These are phyloP conservation scores for Cercospora sp. DNA, from an alignment of 2,329 filamentous ascomycete species.

Conservation along the genomic window DNA sequence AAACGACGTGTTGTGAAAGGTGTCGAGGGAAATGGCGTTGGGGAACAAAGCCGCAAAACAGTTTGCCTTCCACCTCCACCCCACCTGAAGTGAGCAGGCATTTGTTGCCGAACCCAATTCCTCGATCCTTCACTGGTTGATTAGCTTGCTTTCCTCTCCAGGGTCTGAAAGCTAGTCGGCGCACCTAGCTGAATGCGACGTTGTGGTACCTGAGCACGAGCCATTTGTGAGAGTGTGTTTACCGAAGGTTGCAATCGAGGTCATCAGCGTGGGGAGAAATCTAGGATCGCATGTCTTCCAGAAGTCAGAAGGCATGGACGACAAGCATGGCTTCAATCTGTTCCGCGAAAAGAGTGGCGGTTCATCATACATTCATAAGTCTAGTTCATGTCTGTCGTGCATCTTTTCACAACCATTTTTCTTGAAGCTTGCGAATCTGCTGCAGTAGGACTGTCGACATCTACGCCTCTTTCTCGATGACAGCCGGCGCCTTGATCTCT, in stretches of 20 bases:
- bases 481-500: slow-evolving; percentile 63
- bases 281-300: slow-evolving; percentile 1
- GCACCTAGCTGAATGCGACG: slow-evolving; percentile 8
- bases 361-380: slow-evolving; percentile 4
- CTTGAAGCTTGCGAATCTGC: background rate
- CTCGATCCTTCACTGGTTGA: slow-evolving; percentile 6
- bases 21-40: slow-evolving; percentile 2
- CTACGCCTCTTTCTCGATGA: slow-evolving; percentile 59
- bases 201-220: slow-evolving; percentile 8
- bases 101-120: slow-evolving; percentile 9
- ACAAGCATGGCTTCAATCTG: background rate
- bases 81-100: slow-evolving; percentile 11
- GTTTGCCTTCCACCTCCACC: slow-evolving; percentile 3
- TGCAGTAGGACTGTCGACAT: background rate
- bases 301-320: background rate
- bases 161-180: background rate
- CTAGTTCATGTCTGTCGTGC: background rate
- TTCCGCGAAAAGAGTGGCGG: background rate
- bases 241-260: too few relatives aligned
- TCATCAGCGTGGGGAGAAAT: background rate
- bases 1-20: background rate
- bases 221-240: background rate
- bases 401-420: background rate
- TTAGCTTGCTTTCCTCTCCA: background rate
- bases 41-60: slow-evolving; percentile 9